Evolutionary conservation across 108 stramenopile genomes (phyloP).

Genomic region (Pseudonitzschia pungens): DNA sequence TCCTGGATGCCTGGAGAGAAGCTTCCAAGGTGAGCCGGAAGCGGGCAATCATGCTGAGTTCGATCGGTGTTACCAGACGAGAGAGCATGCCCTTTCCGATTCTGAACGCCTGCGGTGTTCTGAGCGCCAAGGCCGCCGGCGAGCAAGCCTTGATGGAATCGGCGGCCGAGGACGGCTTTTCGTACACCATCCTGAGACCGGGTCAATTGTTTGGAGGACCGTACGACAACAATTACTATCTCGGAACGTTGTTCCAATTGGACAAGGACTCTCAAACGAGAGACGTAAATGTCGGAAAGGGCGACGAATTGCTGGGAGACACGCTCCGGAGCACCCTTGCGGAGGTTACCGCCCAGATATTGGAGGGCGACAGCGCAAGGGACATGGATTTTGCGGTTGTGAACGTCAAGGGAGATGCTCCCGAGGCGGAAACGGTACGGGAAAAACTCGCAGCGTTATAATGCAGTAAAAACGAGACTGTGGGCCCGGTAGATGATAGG

Average conservation of each 20-base stretch:
- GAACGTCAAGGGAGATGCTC: constrained; percentile 32
- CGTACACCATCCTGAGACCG: constrained; percentile 56
- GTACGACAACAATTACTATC: constrained; percentile 62
- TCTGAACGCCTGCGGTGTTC: constrained; percentile 76
- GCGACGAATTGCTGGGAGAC: constrained; percentile 68
- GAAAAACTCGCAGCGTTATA: constrained; percentile 20
- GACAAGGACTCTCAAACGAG: constrained; percentile 59
- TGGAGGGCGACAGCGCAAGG: constrained; percentile 34
- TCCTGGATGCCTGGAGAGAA: constrained; percentile 33
- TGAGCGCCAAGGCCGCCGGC: constrained; percentile 66
- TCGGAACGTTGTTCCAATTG: constrained; percentile 50
- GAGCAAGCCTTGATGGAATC: constrained; percentile 50
- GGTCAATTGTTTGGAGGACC: constrained; percentile 65
- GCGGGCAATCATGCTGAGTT: constrained; percentile 44
- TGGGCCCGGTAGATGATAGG: no score
- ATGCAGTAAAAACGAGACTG: no score
- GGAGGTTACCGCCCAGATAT: constrained; percentile 53
- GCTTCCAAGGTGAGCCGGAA: constrained; percentile 29
- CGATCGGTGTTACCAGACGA: constrained; percentile 61
- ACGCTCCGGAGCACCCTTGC: constrained; percentile 49
- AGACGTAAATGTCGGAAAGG: constrained; percentile 54
- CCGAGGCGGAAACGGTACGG: constrained; percentile 18
- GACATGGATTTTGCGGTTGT: constrained; percentile 63
- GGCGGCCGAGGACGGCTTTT: constrained; percentile 33
- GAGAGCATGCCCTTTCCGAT: constrained; percentile 71